These are phyloP conservation scores for Myxozyma lipomycoides DNA, from an alignment of 805 yeast genomes.

Conservation along the genomic window DNA sequence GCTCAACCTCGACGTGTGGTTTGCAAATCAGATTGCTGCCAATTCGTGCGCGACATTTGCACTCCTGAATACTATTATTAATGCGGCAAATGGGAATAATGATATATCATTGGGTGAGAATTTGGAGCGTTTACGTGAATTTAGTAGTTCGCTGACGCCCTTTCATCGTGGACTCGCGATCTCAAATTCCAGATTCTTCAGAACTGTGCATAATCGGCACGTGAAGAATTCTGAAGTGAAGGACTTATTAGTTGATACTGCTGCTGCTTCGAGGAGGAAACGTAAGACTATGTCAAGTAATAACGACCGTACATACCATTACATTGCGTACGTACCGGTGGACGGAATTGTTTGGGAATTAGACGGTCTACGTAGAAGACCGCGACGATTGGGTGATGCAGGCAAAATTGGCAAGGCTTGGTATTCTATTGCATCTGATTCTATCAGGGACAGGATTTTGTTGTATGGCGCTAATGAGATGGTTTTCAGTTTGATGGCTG, in stretches of 20 bases:
- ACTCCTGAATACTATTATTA: conserved; percentile 17
- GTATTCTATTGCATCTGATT: conserved; percentile 7
- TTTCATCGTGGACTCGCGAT: conserved; percentile 20
- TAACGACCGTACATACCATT: conserved; percentile 48
- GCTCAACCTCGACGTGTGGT: conserved; percentile 12
- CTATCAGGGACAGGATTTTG: conserved; percentile 9
- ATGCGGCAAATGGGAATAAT: background rate
- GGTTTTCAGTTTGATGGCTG: conserved; percentile 22
- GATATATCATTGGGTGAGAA: conserved; percentile 9
- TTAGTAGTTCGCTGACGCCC: conserved; percentile 15
- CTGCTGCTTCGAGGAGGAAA: background rate
- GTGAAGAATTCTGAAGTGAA: conserved; percentile 15
- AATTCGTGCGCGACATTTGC: conserved; percentile 25
- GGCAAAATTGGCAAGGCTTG: background rate
- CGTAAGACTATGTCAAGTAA: background rate
- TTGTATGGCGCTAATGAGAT: conserved; percentile 16
- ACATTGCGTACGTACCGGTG: conserved; percentile 50
- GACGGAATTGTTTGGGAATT: conserved; percentile 52
- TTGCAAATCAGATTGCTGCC: conserved; percentile 20
- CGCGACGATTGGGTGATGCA: background rate
- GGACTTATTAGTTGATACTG: conserved; percentile 8
- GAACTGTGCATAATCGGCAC: conserved; percentile 15
- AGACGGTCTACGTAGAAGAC: conserved; percentile 38
- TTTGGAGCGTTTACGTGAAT: conserved; percentile 5
- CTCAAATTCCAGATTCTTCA: conserved; percentile 13